Evolutionary conservation across 768 basidiomycete genomes (phyloP), one percentile per base, ranked within the genome.

Genomic region (Phylloporus sp.): DNA sequence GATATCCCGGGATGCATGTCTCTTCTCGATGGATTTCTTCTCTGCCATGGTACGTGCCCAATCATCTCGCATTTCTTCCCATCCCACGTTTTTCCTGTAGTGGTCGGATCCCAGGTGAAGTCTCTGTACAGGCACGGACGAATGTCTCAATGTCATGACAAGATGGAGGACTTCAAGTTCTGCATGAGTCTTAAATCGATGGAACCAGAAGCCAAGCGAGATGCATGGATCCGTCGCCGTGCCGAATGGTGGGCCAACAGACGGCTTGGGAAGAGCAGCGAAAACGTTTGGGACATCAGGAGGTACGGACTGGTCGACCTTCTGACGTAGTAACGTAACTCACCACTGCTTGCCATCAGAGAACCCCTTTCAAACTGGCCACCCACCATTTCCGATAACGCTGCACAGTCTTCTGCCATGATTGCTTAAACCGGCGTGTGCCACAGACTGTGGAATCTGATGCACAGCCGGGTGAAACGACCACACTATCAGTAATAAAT

Each of bases 241-340:
- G 95, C 95, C 3, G 90, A 94, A 63, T 94, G 93, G 92, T 96
- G 93, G 95, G 91, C 94, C 5, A 70, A 74, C 27, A 71, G 87
- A 42, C 71, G 95, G 42, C 61, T 88, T 9, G 75, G 68, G 17
- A 82, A 80, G 64, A 93, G 90, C 67, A 94, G 91, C 56, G 95
- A 98, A 69, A 91, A 94, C 62, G 81, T 99, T 3, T 99, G 95
- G 95, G 84, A 90, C 48, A 73, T 88, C 22, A 71, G 94, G 67
- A 78, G 72, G 94, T 95, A 64, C 60, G 85, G 74, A 15, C n/a
- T n/a, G n/a, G n/a, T n/a, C n/a, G n/a, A n/a, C n/a, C n/a, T n/a
- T 26, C 39, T 28, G n/a, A 38, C n/a, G 14, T 17, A 15, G 24
- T 26, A 32, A 37, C 23, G 14, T n/a, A 32, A 22, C 42, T 52